Evolutionary conservation across 306 rosid species (phyloP).

Genomic region (Ceratonia siliqua): DNA sequence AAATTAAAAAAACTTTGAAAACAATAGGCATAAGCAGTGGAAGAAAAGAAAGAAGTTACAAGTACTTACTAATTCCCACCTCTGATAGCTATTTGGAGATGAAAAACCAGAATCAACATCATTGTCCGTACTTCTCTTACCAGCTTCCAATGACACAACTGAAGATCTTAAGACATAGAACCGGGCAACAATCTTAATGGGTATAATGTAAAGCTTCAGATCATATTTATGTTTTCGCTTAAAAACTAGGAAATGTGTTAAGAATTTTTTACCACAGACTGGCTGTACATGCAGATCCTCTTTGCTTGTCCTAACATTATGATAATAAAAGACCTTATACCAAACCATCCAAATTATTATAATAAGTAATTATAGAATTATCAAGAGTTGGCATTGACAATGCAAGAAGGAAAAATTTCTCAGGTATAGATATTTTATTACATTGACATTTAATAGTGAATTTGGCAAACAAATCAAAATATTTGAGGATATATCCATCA

Average conservation of each 20-base stretch:
- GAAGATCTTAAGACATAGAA: conserved; percentile 40
- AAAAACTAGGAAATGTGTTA: conserved; percentile 40
- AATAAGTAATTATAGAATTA: background rate
- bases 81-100: conserved; percentile 41
- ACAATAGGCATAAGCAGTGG: conserved; percentile 2
- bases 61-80: conserved; percentile 45
- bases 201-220: conserved; percentile 50
- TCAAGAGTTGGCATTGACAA: conserved; percentile 9
- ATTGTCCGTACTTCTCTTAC: conserved; percentile 24
- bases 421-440: too few species aligned
- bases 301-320: conserved; percentile 46
- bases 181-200: conserved; percentile 32
- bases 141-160: conserved; percentile 44
- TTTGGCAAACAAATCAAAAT: too few species aligned
- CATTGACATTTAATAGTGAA: too few species aligned
- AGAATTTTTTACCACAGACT: conserved; percentile 39
- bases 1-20: conserved; percentile 23
- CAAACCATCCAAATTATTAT: conserved; percentile 13
- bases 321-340: conserved; percentile 20
- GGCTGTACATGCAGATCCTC: conserved; percentile 41
- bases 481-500: too few species aligned
- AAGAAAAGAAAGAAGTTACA: conserved; percentile 3
- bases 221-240: conserved; percentile 37
- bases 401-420: background rate
- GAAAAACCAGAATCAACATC: conserved; percentile 42